Percentiles rank a stretch among this genome's conserved stretches.
phyloP scores from a whole-genome alignment of 441 rosid genomes.

The Isatis lusitanica region DNA sequence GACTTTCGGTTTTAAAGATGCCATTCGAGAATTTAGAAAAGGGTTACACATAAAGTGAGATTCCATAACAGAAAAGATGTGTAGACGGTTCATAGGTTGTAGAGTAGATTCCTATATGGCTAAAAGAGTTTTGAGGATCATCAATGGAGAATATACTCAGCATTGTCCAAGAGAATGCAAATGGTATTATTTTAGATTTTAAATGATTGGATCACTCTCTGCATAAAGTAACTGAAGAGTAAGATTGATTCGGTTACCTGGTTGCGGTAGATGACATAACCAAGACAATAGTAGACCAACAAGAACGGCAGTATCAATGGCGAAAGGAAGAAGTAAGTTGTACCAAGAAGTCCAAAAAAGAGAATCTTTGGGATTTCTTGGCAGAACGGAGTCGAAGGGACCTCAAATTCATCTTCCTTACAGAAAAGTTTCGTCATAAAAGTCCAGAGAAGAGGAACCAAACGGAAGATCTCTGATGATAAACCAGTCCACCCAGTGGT shows the following conservation, averaged over 20 bases:
- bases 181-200: constrained; percentile 14
- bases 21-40: constrained; percentile 26
- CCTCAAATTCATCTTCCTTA: constrained; percentile 48
- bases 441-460: constrained; percentile 61
- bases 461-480: constrained; percentile 78
- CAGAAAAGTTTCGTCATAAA: constrained; percentile 44
- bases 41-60: constrained; percentile 22
- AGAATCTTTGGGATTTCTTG: constrained; percentile 70
- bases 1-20: constrained; percentile 27
- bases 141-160: constrained; percentile 19
- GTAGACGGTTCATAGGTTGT: constrained; percentile 22
- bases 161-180: constrained; percentile 24
- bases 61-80: constrained; percentile 21
- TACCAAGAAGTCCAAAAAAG: constrained; percentile 85
- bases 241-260: constrained; percentile 51
- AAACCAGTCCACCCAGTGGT: constrained; percentile 94
- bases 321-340: constrained; percentile 87
- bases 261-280: constrained; percentile 81
- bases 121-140: constrained; percentile 29
- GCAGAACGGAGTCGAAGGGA: constrained; percentile 70
- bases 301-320: constrained; percentile 96
- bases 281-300: constrained; percentile 78
- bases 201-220: constrained; percentile 1
- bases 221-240: background rate
- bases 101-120: constrained; percentile 25